Evolutionary conservation across 805 yeast genomes (phyloP).

Genomic region (Aciculoconidium aculeatum): DNA sequence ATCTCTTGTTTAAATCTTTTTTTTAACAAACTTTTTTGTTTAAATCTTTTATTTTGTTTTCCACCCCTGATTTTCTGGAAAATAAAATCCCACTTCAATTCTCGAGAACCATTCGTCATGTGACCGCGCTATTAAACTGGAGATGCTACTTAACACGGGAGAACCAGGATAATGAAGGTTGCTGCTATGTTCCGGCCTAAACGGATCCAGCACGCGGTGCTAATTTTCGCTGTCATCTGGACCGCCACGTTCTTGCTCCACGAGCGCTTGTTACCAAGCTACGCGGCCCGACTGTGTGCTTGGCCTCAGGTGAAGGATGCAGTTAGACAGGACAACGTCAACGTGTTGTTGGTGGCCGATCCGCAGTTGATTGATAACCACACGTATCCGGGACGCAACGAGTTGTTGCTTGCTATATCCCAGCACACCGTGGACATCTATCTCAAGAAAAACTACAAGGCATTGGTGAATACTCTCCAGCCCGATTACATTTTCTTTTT

Average conservation of each 20-base stretch:
- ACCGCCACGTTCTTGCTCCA: constrained; percentile 23
- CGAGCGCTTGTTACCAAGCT: constrained; percentile 27
- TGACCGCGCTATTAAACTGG: too few relatives aligned
- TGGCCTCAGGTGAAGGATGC: constrained; percentile 20
- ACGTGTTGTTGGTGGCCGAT: constrained; percentile 35
- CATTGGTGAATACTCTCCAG: constrained; percentile 22
- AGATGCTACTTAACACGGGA: too few relatives aligned
- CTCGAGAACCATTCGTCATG: too few relatives aligned
- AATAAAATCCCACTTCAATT: too few relatives aligned
- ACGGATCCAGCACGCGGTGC: too few relatives aligned
- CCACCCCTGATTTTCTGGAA: too few relatives aligned
- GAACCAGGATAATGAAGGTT: too few relatives aligned
- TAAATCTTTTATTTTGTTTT: too few relatives aligned
- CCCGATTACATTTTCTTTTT: constrained; percentile 36
- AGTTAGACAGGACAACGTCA: constrained; percentile 11
- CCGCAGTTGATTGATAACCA: constrained; percentile 41
- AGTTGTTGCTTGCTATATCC: constrained; percentile 24
- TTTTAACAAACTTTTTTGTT: too few relatives aligned
- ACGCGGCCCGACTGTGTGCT: constrained; percentile 21
- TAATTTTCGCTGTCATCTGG: constrained; percentile 16
- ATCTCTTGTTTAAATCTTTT: too few relatives aligned
- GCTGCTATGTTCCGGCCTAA: too few relatives aligned
- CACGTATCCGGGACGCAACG: constrained; percentile 37
- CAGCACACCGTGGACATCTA: constrained; percentile 38
- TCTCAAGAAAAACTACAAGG: constrained; percentile 31